Percentiles rank a stretch among this genome's conserved stretches.
Evolutionary conservation across 2,329 filamentous ascomycete genomes (phyloP).

Genomic region (Pseudogymnoascus sp.): DNA sequence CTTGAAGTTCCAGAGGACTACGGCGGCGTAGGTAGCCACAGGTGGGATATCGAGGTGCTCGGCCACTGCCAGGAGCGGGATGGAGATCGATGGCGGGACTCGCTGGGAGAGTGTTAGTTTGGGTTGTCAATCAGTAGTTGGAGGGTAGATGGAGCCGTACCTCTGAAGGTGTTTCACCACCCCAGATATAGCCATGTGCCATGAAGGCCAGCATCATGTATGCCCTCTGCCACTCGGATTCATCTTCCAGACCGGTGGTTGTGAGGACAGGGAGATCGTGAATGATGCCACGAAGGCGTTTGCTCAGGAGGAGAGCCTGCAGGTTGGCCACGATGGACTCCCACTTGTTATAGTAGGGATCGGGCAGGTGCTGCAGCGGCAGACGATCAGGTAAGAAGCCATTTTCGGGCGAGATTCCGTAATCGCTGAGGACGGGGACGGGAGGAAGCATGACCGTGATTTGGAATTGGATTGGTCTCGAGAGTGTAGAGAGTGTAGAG

Average conservation of each 20-base stretch:
- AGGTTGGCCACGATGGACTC: constrained; percentile 79
- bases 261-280: constrained; percentile 76
- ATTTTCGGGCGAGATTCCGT: constrained; percentile 67
- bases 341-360: constrained; percentile 93
- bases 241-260: constrained; percentile 70
- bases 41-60: constrained; percentile 75
- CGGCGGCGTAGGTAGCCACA: constrained; percentile 85
- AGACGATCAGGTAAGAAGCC: constrained; percentile 81
- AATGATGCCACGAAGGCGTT: constrained; percentile 70
- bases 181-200: constrained; percentile 93
- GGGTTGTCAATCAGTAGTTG: background rate
- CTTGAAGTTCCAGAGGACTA: constrained; percentile 96
- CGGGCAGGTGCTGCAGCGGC: constrained; percentile 71
- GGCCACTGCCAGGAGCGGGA: constrained; percentile 72
- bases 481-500: constrained; percentile 13
- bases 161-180: constrained; percentile 74
- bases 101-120: constrained; percentile 28
- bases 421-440: constrained; percentile 60
- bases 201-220: constrained; percentile 88
- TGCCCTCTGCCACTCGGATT: constrained; percentile 86
- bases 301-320: constrained; percentile 77
- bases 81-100: constrained; percentile 72
- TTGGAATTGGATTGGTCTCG: constrained; percentile 9
- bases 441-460: constrained; percentile 41
- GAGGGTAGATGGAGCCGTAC: constrained; percentile 29